Evolutionary conservation across 2,329 filamentous ascomycete genomes (phyloP), one percentile per base, ranked within the genome.

Genomic region (Penicillium brevicompactum): DNA sequence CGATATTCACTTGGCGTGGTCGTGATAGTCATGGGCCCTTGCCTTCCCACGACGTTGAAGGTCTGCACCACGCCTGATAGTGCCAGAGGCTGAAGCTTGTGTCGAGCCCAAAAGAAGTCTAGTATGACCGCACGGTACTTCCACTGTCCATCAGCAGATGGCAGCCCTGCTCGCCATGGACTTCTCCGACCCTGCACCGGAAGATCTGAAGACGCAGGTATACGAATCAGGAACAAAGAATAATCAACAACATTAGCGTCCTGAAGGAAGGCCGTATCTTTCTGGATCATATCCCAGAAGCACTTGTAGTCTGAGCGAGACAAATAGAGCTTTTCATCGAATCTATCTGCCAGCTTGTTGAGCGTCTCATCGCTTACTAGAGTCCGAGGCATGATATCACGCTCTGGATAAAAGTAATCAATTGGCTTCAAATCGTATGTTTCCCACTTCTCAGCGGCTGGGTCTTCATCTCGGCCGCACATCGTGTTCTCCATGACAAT

Each of bases 71-170:
- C 70, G 0, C 82, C 80, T 0, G 87, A 89, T 82, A 91, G 83
- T 1, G 83, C 77, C 68, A 81, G 83, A 0, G 89, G 84, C 51
- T 84, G 86, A 0, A 86, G 64, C 61, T 87, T 87, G 70, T 90
- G 87, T 71, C 88, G 89, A 0, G 87, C 84, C 88, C 88, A 91
- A 76, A 91, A 90, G 73, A 92, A 91, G 70, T 91, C 89, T 32
- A 91, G 76, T 13, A 91, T 73, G 0, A 87, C 81, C 3, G 82
- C 86, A 2, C 88, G 81, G 65, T 90, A 91, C 11, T 86, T 76
- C 78, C 86, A 88, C 62, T 84, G 84, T 0, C 83, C 83, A 63
- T 90, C 85, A 0, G 80, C 76, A 9, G 86, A 88, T 0, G 72
- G 62, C 0, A 90, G 65, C 0, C 88, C 88, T 0, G 76, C 81